Evolutionary conservation across 257 asterid species (phyloP), one percentile per base, ranked within the genome.

Genomic region (Solanum rostratum): DNA sequence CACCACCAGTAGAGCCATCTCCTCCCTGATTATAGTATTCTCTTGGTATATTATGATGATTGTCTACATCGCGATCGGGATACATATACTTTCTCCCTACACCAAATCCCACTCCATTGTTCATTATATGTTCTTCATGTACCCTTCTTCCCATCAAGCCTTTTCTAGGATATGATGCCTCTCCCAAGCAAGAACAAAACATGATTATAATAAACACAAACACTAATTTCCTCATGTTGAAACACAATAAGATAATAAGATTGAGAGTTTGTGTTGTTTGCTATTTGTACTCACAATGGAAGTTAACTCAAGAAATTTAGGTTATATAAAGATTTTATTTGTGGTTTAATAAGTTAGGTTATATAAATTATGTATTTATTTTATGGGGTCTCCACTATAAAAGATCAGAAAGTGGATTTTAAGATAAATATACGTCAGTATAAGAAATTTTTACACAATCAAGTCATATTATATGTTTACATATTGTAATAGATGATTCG

Each of bases 11-110:
- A n/a, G 12, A 39, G 22, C 80, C 80, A 3, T 85, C 84, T 22
- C 95, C 96, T 88, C 93, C 63, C 83, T 89, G 93, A 79, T 85
- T 86, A 19, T 86, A 91, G 87, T 90, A 52, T 86, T 90, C 88
- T 62, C 96, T 88, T 4, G 94, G 94, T 89, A 91, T 91, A 83
- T 70, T 92, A 66, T 93, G 92, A 46, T 91, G 97, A 45, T 93
- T 92, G 43, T 91, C 93, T 52, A 83, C 66, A 84, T 71, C 80
- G 33, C 92, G 85, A 18, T 90, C 85, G 7, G 81, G 87, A 6
- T 73, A 30, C 1, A 53, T 88, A 45, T 39, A 13, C 10, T 20
- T 29, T 55, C 62, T 63, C 43, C 39, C 70, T 4, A 16, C 62
- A 76, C 81, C 60, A 74, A 4, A 1, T 73, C 41, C 43, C 60